Evolutionary conservation across 805 yeast species (phyloP).

Genomic region (Lachancea nothofagi): DNA sequence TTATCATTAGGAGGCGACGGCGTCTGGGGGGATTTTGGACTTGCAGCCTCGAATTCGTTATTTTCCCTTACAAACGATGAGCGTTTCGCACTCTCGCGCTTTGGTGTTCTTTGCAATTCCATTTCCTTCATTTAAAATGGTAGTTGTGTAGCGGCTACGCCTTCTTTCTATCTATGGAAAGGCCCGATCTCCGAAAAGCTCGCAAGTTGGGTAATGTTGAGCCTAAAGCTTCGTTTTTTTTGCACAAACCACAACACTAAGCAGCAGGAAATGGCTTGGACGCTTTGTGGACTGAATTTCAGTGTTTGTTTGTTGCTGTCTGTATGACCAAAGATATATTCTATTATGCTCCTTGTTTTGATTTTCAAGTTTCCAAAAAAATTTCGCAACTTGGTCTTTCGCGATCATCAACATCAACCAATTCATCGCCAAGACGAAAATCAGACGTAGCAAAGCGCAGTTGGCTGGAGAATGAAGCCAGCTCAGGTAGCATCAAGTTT

Average conservation of each 20-base stretch:
- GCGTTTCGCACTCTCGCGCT: conserved; percentile 15
- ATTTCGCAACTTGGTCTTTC: conserved; percentile 10
- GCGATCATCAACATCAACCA: conserved; percentile 1
- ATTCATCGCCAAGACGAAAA: neutral
- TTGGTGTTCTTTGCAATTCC: conserved; percentile 12
- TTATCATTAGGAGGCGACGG: conserved; percentile 25
- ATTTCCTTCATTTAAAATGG: neutral
- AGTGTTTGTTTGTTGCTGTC: too few species aligned
- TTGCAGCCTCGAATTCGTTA: conserved; percentile 3
- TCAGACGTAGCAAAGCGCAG: neutral
- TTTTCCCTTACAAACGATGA: conserved; percentile 14
- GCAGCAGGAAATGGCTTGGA: too few species aligned
- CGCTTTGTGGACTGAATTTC: too few species aligned
- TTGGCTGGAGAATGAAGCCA: neutral
- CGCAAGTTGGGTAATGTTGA: too few species aligned
- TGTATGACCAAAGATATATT: too few species aligned
- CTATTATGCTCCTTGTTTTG: conserved; percentile 10
- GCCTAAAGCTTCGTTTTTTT: too few species aligned
- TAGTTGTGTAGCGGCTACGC: neutral
- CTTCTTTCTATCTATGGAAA: too few species aligned
- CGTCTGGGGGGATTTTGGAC: conserved; percentile 20
- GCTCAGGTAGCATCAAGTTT: too few species aligned
- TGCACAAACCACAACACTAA: neutral
- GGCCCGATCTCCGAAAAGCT: too few species aligned
- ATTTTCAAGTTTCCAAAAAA: conserved; percentile 6